Evolutionary conservation across 1,284 basidiomycete genomes (phyloP).

Genomic region (Trametes sp.): DNA sequence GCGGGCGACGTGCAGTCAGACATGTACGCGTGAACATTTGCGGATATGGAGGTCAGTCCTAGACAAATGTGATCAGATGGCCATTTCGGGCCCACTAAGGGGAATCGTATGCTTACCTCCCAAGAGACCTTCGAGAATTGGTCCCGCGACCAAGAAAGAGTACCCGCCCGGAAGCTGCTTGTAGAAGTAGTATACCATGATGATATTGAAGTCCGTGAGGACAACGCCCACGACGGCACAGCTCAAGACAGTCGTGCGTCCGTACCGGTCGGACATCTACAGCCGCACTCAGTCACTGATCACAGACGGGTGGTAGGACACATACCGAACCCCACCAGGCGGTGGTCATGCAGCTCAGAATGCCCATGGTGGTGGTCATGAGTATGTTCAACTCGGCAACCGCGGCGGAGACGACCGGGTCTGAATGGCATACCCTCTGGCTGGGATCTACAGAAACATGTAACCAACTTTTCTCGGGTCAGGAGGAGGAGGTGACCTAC

Average conservation of each 20-base stretch:
- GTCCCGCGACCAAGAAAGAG: conserved; percentile 81
- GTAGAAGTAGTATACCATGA: conserved; percentile 69
- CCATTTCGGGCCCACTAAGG: not conserved
- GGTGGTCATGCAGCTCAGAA: conserved; percentile 77
- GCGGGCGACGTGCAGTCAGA: conserved; percentile 63
- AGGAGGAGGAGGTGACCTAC: not conserved
- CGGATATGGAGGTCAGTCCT: conserved; percentile 60
- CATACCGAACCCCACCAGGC: conserved; percentile 86
- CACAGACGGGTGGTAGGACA: conserved; percentile 6
- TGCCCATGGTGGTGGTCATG: conserved; percentile 73
- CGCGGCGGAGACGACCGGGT: conserved; percentile 75
- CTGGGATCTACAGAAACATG: conserved; percentile 16
- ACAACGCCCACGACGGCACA: conserved; percentile 71
- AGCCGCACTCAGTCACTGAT: conserved; percentile 2
- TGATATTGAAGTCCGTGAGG: conserved; percentile 70
- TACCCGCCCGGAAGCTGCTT: conserved; percentile 79
- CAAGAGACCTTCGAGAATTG: conserved; percentile 76
- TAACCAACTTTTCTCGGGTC: not conserved
- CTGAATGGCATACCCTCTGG: conserved; percentile 62
- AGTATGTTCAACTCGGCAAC: conserved; percentile 65
- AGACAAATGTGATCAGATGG: not conserved
- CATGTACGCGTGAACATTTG: conserved; percentile 68
- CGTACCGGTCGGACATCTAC: conserved; percentile 81
- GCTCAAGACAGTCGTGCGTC: conserved; percentile 73
- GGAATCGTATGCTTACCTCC: conserved; percentile 62